These are phyloP conservation scores for Metschnikowia drakensbergensis DNA, from an alignment of 805 yeast genomes.

Conservation along the genomic window DNA sequence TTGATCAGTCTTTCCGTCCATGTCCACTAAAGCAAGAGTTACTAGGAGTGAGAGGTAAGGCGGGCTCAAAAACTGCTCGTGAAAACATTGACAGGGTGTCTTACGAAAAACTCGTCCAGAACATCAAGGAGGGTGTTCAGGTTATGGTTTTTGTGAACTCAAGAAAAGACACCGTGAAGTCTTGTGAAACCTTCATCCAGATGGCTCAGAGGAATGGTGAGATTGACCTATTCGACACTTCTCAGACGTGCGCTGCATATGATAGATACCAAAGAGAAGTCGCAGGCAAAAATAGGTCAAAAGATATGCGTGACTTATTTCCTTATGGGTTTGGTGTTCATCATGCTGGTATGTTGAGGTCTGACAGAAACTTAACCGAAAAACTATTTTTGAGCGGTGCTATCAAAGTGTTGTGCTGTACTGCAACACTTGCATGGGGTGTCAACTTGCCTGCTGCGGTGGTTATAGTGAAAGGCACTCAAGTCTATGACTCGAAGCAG, in stretches of 20 bases:
- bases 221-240: constrained; percentile 53
- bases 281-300: constrained; percentile 61
- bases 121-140: constrained; percentile 69
- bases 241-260: constrained; percentile 37
- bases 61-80: constrained; percentile 67
- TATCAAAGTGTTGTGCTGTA: constrained; percentile 85
- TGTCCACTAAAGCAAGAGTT: constrained; percentile 88
- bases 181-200: constrained; percentile 68
- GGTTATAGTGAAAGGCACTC: constrained; percentile 94
- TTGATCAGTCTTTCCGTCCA: constrained; percentile 90
- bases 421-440: constrained; percentile 99
- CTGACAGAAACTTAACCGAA: constrained; percentile 87
- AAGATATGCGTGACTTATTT: constrained; percentile 77
- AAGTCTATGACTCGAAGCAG: constrained; percentile 86
- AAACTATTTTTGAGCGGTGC: constrained; percentile 82
- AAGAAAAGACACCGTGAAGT: constrained; percentile 84
- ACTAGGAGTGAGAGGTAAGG: constrained; percentile 81
- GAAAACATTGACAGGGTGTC: constrained; percentile 73
- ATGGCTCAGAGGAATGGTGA: constrained; percentile 65
- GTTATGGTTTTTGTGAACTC: constrained; percentile 98
- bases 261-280: constrained; percentile 59
- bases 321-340: constrained; percentile 85
- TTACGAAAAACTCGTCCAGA: constrained; percentile 69
- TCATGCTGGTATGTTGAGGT: constrained; percentile 94
- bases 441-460: constrained; percentile 97